Evolutionary conservation across 202 grass and related monocot species (phyloP), one percentile per base, ranked within the genome.

Genomic region (Brachypodium distachyon): DNA sequence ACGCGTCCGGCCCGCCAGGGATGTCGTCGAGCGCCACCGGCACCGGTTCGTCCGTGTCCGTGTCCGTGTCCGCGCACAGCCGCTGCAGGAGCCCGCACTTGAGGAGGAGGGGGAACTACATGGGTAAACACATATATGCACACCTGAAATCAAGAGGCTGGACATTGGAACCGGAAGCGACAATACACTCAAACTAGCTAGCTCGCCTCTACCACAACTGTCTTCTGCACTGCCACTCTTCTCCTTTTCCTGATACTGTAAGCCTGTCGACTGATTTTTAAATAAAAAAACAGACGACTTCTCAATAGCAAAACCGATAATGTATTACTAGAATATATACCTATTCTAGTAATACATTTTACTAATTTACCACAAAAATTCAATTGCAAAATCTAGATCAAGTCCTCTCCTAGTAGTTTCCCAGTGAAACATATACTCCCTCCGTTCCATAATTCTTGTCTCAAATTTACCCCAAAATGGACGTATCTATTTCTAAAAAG

Each of bases 81-180:
- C 81, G 86, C 79, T 94, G 94, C 22, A 97, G 82, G 73, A 90
- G 84, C 28, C 86, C 89, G 43, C 94, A 97, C 81, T 92, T 97
- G 81, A 92, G 89, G 11, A 97, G 91, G 27, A 97, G 89, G 26
- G 95, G 95, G 78, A 97, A 97, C 95, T 97, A 86, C 95, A 97
- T 66, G 84, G 58, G 72, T 92, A 91, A 91, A 91, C n/a, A n/a
- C n/a, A n/a, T n/a, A n/a, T n/a, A n/a, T n/a, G n/a, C n/a, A 91
- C 81, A 86, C 83, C 91, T 92, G 84, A 92, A 94, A 94, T 94
- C 79, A 97, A 92, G 82, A 94, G 83, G 57, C 83, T 89, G 66
- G 80, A 50, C 63, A 88, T 83, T 79, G 80, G 75, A 87, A 71
- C 58, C 14, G 61, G 53, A 47, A 67, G 11, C 8, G 22, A 9